These are phyloP conservation scores for Xylaria sp. DNA, from an alignment of 2,329 filamentous ascomycete species.

Conservation along the genomic window DNA sequence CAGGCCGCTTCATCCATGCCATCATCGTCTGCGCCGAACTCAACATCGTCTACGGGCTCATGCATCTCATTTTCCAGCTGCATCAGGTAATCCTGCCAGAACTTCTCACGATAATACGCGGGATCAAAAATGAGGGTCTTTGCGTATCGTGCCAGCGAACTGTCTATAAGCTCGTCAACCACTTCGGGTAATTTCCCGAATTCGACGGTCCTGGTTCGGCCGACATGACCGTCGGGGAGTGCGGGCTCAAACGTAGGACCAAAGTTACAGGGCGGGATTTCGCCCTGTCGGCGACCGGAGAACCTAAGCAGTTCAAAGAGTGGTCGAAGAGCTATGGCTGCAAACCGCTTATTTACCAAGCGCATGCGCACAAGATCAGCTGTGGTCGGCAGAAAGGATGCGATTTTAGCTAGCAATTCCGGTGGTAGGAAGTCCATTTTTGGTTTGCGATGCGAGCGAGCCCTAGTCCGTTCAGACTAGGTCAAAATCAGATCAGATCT, in stretches of 20 bases:
- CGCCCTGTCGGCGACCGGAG: constrained; percentile 26
- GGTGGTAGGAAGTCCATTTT: constrained; percentile 33
- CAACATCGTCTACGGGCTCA: constrained; percentile 29
- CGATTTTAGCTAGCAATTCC: constrained; percentile 27
- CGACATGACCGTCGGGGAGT: constrained; percentile 12
- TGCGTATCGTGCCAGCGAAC: constrained; percentile 21
- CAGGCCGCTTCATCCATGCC: constrained; percentile 12
- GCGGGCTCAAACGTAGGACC: constrained; percentile 13
- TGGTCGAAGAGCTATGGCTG: constrained; percentile 29
- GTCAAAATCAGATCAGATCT: not conserved
- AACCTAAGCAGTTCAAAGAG: constrained; percentile 35
- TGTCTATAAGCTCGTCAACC: constrained; percentile 32
- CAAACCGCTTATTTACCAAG: constrained; percentile 30
- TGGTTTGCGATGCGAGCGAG: not conserved
- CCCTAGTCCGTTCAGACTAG: not conserved
- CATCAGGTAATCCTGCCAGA: constrained; percentile 34
- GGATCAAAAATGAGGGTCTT: constrained; percentile 36
- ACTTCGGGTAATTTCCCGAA: constrained; percentile 27
- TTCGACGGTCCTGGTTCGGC: constrained; percentile 31
- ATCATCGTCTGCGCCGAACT: constrained; percentile 7
- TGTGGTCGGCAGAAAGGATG: constrained; percentile 19
- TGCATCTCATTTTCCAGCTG: constrained; percentile 26
- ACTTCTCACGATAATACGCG: constrained; percentile 34
- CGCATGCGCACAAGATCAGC: constrained; percentile 31
- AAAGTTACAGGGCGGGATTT: constrained; percentile 17